Conservation (phyloP, 1,284 basidiomycete genomes). For the Puccinia hordei region DNA sequence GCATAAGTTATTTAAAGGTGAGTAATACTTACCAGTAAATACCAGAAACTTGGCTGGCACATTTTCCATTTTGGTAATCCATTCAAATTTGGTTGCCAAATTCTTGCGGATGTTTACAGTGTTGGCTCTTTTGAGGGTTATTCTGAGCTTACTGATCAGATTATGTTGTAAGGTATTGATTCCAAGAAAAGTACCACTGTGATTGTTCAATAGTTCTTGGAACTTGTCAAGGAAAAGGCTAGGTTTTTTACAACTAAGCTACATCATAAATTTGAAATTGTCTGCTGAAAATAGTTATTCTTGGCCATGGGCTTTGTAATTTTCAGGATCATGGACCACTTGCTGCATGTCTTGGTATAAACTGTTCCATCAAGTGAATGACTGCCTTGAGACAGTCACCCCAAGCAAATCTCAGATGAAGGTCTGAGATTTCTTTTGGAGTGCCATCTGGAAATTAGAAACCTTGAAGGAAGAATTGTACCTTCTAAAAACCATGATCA, state of each 20-base stretch:
- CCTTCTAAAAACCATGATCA: too few species aligned
- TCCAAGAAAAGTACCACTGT: not conserved
- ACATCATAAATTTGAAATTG: not conserved
- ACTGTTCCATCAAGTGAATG: conserved; percentile 7
- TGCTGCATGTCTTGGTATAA: not conserved
- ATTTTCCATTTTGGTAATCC: not conserved
- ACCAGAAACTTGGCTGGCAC: not conserved
- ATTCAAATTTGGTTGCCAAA: not conserved
- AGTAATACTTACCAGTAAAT: not conserved
- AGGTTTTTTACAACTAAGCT: not conserved
- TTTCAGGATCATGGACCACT: conserved; percentile 13
- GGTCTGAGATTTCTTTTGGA: not conserved
- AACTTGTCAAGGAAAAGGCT: conserved; percentile 17
- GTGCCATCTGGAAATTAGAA: not conserved
- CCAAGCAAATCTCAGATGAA: not conserved
- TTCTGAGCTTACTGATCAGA: not conserved
- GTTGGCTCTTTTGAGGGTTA: not conserved
- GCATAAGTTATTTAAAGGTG: not conserved
- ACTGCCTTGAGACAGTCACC: not conserved
- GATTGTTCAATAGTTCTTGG: not conserved
- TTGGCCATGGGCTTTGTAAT: not conserved
- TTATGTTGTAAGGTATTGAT: not conserved
- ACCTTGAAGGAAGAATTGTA: too few species aligned
- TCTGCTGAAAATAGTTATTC: not conserved
- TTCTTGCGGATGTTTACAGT: conserved; percentile 25